Base-by-base conservation (phyloP, 768 basidiomycete species). In the Suillus ampliporus region DNA sequence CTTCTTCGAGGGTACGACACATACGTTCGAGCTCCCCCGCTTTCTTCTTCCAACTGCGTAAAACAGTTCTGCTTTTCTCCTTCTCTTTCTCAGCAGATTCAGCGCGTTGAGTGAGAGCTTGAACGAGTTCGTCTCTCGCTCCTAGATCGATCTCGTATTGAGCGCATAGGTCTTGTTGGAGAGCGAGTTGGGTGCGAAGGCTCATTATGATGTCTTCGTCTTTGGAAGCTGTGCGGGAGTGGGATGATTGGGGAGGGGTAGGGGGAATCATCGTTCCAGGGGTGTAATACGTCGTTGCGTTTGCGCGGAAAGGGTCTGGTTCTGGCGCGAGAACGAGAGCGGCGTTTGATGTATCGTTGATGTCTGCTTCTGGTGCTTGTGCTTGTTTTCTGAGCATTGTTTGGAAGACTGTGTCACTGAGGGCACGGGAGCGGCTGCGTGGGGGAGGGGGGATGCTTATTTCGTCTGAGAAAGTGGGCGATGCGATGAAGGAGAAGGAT, bases 121-220 rank as follows among this genome's bases (percentile, higher is more conserved):
- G 83, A 8, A 91, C 88, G 15, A 91, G 74, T 74, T 91, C 89
- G 67, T 94, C 91, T 23, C 89, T 84, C 8, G 91, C 89, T 11
- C 81, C 77, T 2, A 94, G 78, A 70, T 94, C 92, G 37, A 86
- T 78, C 74, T 92, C 90, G 70, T 87, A 94, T 71, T 94, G 92
- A 11, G 83, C 80, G 62, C 88, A 90, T 8, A 94, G 68, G 68
- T 94, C 91, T 17, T 83, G 86, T 73, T 90, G 88, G n/a, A 93
- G 71, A 9, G 89, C 82, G 44, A 94, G 79, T 68, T 92, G 89
- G 0, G 90, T 89, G 70, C 90, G 89, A 26, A 94, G 79, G 9
- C 86, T 88, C 71, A 85, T 86, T 38, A 93, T 90, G 35, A 89
- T 71, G 66, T 83, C 87, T 62, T 91, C 89, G 64, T 90, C 90